Evolutionary conservation across 1,139 yeast genomes (phyloP), one percentile per base, ranked within the genome.

Genomic region (Kodamaea ohmeri): DNA sequence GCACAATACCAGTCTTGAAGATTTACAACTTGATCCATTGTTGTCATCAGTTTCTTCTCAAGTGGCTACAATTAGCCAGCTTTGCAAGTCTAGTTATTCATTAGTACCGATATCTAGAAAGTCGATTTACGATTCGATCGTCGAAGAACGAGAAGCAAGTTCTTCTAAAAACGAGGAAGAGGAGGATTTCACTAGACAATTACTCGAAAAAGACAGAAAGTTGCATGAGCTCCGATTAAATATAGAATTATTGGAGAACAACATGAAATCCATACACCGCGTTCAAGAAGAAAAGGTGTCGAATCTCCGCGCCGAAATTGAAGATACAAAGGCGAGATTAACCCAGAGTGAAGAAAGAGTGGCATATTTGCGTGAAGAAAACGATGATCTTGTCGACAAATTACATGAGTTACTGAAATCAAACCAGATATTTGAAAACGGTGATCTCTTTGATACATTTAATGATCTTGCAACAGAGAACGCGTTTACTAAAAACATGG

Each of bases 171-270:
- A 13, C 2, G 12, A 11, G 5, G 14, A 35, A 8, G 17, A 4
- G 6, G 25, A 30, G 8, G 22, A 24, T 2, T 29, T 25, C 5
- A 19, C 34, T 2, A 4, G 14, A 2, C 31, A 33, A 20, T 16
- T 38, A 9, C 20, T 52, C 3, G 64, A 59, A 16, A 63, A 66
- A 29, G 73, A 71, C 32, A 55, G 55, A 32, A 45, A 52, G 13
- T 56, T 75, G 15, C 56, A 55, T n/a, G 69, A 59, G 22, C 51
- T 65, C 12, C 63, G 65, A 25, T 61, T 73, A 42, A 75, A 71
- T 42, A 56, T 74, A 7, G 62, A 63, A 7, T 53, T 71, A 11
- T 51, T 73, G 31, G 72, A 69, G 44, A 62, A 64, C 16, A 72
- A 68, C 48, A 60, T 77, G 56, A 53, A 48, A 7, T 59, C 68